These are phyloP conservation scores for Phytophthora pisi DNA, from an alignment of 352 stramenopile genomes.

Conservation along the genomic window DNA sequence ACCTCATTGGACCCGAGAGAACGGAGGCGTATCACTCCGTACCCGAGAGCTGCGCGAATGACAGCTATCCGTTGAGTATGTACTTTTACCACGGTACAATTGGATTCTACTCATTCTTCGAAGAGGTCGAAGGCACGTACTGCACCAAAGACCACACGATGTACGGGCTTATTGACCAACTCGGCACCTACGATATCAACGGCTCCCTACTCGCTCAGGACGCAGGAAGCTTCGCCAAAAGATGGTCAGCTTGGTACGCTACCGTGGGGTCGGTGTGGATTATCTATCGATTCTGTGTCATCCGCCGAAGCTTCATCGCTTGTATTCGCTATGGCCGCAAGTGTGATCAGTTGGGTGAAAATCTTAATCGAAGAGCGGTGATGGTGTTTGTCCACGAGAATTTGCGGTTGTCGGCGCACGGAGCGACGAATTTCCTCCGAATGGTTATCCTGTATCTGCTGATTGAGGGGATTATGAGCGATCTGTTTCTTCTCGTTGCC, in stretches of 20 bases:
- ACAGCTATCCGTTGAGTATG: not conserved
- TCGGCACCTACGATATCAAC: not conserved
- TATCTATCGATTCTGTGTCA: constrained; percentile 7
- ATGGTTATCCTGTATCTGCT: constrained; percentile 24
- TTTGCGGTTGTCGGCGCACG: constrained; percentile 27
- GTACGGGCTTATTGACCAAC: not conserved
- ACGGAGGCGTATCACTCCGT: not conserved
- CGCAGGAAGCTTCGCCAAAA: not conserved
- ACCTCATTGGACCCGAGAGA: not conserved
- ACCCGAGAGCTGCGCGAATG: not conserved
- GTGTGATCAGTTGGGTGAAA: constrained; percentile 5
- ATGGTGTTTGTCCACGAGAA: constrained; percentile 35
- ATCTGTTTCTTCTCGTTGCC: constrained; percentile 35
- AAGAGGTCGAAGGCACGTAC: not conserved
- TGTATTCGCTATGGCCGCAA: constrained; percentile 18
- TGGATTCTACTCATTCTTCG: not conserved
- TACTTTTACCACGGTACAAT: constrained; percentile 5
- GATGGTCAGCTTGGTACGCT: constrained; percentile 13
- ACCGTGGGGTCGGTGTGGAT: constrained; percentile 12
- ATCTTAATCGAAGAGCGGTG: constrained; percentile 7
- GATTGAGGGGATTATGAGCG: constrained; percentile 31
- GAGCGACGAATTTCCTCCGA: constrained; percentile 33
- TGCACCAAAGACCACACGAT: constrained; percentile 1
- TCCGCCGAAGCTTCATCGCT: constrained; percentile 17
- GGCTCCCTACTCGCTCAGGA: not conserved